Base-by-base conservation (phyloP, 306 rosid species). In the Citrullus mucosospermus region DNA sequence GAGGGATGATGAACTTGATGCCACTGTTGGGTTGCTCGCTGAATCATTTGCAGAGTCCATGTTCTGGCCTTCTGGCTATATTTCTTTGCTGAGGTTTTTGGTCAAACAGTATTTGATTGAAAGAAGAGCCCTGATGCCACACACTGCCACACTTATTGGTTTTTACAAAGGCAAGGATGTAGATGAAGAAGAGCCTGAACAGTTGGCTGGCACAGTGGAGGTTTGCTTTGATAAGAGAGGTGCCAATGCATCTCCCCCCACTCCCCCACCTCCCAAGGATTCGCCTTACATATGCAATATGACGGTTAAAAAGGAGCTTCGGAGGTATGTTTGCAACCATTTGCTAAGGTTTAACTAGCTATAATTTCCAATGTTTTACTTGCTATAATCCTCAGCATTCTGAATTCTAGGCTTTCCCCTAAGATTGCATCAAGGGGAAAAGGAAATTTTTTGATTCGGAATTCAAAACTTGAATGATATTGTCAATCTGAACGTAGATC, bases 171-270 rank as follows among this genome's bases (percentile, higher is more conserved):
- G 71, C 58, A 77, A 28, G 22, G 78, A 55, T 63, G 73, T 30
- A 11, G 81, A 16, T 14, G 85, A 65, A 30, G 83, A 73, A 11
- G 81, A 76, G 12, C 84, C 63, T 10, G 86, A 80, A 55, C 55
- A 81, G 18, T 82, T 95, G 73, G 98, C 96, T 1, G 98, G 98
- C 51, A 95, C 98, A 1, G 98, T 95, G 75, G 98, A 95, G 82
- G 88, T 95, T 85, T 84, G 85, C 79, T 95, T 95, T 79, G 85
- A 92, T 78, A 83, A 68, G 66, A 76, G 75, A 75, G 97, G 97
- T 43, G 91, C 97, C 16, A 89, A 84, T 84, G 78, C 88, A 71
- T 85, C 93, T 63, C 81, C 90, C 46, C 98, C 98, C 3, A 83
- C 98, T 5, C 98, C 98, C 0, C 75, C 88, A 9, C 90, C 98